Conservation (phyloP, 805 yeast species). For the Candida sonorensis region DNA sequence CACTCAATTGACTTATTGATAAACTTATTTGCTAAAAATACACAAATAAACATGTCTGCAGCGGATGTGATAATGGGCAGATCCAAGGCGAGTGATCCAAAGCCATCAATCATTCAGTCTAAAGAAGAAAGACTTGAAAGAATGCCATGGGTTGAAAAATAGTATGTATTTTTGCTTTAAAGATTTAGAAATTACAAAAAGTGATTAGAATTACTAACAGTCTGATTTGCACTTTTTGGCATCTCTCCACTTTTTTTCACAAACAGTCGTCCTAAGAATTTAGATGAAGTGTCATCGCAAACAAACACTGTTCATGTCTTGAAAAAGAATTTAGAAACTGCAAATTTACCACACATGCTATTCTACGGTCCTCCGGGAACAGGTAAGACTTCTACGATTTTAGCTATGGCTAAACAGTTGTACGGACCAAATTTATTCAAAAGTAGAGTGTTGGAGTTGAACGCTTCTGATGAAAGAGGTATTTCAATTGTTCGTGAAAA, state of each 20-base stretch:
- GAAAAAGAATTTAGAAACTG: constrained; percentile 67
- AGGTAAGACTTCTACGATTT: constrained; percentile 83
- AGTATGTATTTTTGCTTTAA: constrained; percentile 42
- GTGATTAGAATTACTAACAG: no score
- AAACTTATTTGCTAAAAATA: no score
- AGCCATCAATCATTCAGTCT: constrained; percentile 12
- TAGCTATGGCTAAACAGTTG: constrained; percentile 74
- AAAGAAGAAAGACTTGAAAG: constrained; percentile 36
- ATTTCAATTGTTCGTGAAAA: constrained; percentile 82
- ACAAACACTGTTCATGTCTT: constrained; percentile 81
- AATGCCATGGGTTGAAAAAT: constrained; percentile 92
- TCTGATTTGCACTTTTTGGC: no score
- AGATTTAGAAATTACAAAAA: no score
- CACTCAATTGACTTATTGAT: no score
- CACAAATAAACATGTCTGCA: no score
- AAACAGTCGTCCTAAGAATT: constrained; percentile 70
- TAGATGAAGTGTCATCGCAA: constrained; percentile 88
- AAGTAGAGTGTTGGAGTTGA: constrained; percentile 70
- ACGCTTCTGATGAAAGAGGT: constrained; percentile 91
- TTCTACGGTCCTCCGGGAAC: constrained; percentile 95
- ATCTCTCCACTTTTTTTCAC: no score
- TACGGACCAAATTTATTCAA: constrained; percentile 69
- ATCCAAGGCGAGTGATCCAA: constrained; percentile 5
- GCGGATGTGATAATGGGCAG: constrained; percentile 13
- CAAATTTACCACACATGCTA: constrained; percentile 86